Evolutionary conservation across 352 stramenopile species (phyloP), one percentile per base, ranked within the genome.

Genomic region (Globisporangium paroecandrum): DNA sequence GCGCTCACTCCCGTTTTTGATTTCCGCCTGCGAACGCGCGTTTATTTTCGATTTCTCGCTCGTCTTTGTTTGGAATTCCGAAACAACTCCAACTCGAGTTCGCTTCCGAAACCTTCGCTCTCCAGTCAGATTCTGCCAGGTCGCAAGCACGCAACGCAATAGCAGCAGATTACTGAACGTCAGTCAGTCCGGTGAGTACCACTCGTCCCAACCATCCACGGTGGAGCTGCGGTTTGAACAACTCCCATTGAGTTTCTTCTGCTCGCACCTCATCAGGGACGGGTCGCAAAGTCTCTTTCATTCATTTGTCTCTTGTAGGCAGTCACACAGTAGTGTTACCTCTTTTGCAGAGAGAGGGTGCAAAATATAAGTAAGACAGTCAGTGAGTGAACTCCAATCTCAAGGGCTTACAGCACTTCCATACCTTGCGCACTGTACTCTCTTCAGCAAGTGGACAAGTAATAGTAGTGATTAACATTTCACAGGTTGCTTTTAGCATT

Each of bases 201-300:
- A 51, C 43, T 51, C 15, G 18, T 51, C 43, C 43, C 43, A 51
- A 51, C 43, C 43, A 51, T 12, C 43, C 22, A 51, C 18, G 18
- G 18, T 2, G 18, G 3, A 2, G 18, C 18, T 4, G 41, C 43
- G 22, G 43, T 24, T 51, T 15, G 10, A 22, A 51, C 18, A 51
- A 22, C 18, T 22, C 6, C 18, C 41, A 49, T 51, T 12, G 12
- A 7, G 12, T 3, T 20, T 51, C 43, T 51, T 51, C 20, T 8
- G 6, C 7, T 59, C 54, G 54, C 54, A 59, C 54, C 18, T 59
- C 55, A 46, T 46, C 29, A n/a, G 55, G 55, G 55, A 61, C 55
- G 29, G 29, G 55, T 46, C 55, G 1, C 4, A 2, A 24, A 20
- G 18, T 49, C 43, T 49, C 43, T 18, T 22, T 22, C 55, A 43